Evolutionary conservation across 2,329 filamentous ascomycete species (phyloP).

Genomic region (Knufia petricola): DNA sequence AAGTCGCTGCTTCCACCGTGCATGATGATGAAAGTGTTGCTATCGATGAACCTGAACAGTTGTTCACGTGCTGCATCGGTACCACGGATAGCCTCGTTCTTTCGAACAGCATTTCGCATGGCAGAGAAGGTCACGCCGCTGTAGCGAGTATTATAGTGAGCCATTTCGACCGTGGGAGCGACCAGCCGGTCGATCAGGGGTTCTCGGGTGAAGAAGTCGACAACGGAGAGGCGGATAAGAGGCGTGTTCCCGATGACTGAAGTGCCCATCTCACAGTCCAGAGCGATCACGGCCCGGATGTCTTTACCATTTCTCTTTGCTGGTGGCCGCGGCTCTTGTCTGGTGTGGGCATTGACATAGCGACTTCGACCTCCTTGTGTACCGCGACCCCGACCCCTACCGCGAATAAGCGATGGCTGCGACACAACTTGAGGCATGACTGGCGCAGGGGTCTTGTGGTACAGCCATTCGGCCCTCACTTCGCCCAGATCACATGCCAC

Average conservation of each 20-base stretch:
- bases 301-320: background rate
- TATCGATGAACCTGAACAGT: slow-evolving; percentile 38
- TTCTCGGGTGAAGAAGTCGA: slow-evolving; percentile 43
- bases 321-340: background rate
- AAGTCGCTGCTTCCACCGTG: slow-evolving; percentile 40
- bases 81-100: slow-evolving; percentile 33
- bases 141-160: slow-evolving; percentile 42
- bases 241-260: slow-evolving; percentile 32
- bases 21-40: slow-evolving; percentile 40
- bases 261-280: slow-evolving; percentile 50
- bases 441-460: slow-evolving; percentile 8
- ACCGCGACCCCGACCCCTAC: background rate
- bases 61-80: slow-evolving; percentile 33
- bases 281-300: slow-evolving; percentile 29
- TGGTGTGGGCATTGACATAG: background rate
- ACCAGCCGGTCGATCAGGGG: slow-evolving; percentile 45
- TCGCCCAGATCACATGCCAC: background rate
- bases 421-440: slow-evolving; percentile 8
- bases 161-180: slow-evolving; percentile 37
- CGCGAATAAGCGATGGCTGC: background rate
- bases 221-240: slow-evolving; percentile 44
- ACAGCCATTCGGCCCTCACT: slow-evolving; percentile 4
- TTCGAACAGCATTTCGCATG: slow-evolving; percentile 31
- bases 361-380: background rate
- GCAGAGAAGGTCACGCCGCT: slow-evolving; percentile 39